Evolutionary conservation across 129 eudicot species (phyloP).

Genomic region (Flaveria sonorensis): DNA sequence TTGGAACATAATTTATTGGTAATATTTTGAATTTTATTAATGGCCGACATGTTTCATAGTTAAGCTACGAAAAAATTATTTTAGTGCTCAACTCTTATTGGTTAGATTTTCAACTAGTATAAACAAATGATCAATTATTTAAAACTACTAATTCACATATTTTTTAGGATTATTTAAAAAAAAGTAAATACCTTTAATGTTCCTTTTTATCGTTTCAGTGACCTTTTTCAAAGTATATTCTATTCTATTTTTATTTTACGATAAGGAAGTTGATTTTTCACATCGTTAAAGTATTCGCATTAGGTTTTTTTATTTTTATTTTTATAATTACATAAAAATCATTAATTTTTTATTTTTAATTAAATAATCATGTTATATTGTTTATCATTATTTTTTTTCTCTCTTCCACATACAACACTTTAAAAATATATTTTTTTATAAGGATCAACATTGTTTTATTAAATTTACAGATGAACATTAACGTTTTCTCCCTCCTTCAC

Average conservation of each 20-base stretch:
- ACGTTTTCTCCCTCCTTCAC: too few species aligned
- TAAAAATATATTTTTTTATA: too few species aligned
- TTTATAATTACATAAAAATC: too few species aligned
- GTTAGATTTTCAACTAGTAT: background rate
- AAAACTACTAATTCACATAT: background rate
- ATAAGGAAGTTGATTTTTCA: background rate
- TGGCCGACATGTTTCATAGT: slow-evolving; percentile 41
- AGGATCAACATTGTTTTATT: too few species aligned
- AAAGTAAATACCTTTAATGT: background rate
- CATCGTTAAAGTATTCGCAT: too few species aligned
- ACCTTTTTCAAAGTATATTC: background rate
- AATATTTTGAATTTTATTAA: background rate
- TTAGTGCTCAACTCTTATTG: slow-evolving; percentile 20
- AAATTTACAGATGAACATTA: too few species aligned
- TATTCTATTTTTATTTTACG: background rate
- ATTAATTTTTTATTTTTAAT: too few species aligned
- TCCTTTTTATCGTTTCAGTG: slow-evolving; percentile 2
- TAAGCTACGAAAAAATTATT: slow-evolving; percentile 13
- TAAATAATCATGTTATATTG: too few species aligned
- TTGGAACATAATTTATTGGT: background rate
- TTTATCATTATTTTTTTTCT: too few species aligned
- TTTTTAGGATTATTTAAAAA: background rate
- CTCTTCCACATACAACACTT: too few species aligned
- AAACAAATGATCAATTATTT: background rate
- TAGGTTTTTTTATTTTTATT: too few species aligned